Conservation (phyloP, 768 basidiomycete species). For the Boletellus ananas region DNA sequence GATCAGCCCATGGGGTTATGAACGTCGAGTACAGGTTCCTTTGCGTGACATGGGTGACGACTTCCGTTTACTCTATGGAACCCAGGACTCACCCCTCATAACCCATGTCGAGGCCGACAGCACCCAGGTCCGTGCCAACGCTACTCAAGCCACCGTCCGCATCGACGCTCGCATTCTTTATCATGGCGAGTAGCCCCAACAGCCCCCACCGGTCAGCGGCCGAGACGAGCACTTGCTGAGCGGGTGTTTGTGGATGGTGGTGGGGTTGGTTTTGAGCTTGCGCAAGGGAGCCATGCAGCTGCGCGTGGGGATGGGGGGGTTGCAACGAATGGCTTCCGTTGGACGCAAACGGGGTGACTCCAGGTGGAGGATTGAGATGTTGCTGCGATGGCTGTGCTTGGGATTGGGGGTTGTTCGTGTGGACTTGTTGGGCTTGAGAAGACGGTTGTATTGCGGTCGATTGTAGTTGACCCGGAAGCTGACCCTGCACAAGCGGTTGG, state of each 20-base stretch:
- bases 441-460: slow-evolving; percentile 22
- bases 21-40: slow-evolving; percentile 87
- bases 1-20: slow-evolving; percentile 95
- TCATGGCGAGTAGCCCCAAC: slow-evolving; percentile 77
- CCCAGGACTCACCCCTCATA: slow-evolving; percentile 65
- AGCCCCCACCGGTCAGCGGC: slow-evolving; percentile 97
- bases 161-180: slow-evolving; percentile 74
- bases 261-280: slow-evolving; percentile 33
- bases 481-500: slow-evolving; percentile 23
- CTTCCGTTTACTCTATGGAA: slow-evolving; percentile 16
- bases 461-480: slow-evolving; percentile 18
- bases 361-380: slow-evolving; percentile 53
- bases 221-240: slow-evolving; percentile 87
- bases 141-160: slow-evolving; percentile 77
- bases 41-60: slow-evolving; percentile 22
- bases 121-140: slow-evolving; percentile 88
- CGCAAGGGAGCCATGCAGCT: slow-evolving; percentile 25
- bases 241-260: slow-evolving; percentile 79
- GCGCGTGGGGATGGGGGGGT: slow-evolving; percentile 34
- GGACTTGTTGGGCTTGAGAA: slow-evolving; percentile 29
- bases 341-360: slow-evolving; percentile 31
- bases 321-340: slow-evolving; percentile 37
- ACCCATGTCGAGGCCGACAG: slow-evolving; percentile 88
- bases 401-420: slow-evolving; percentile 31
- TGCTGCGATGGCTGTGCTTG: slow-evolving; percentile 36